These are phyloP conservation scores for Peterozyma xylosa DNA, from an alignment of 805 yeast species.

Conservation along the genomic window DNA sequence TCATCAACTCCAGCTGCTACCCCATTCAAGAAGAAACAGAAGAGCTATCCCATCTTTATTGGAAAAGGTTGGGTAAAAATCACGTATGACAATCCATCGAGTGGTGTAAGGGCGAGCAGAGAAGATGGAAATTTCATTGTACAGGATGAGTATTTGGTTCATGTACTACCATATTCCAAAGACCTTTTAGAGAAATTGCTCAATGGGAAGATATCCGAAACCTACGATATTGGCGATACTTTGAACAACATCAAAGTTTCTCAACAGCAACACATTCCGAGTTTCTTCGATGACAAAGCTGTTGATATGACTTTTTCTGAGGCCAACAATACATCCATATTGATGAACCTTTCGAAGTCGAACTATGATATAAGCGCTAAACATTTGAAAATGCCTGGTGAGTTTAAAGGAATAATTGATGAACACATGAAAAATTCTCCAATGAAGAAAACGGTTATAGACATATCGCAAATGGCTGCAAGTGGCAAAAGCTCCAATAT, in stretches of 20 bases:
- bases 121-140: conserved; percentile 40
- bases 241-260: conserved; percentile 11
- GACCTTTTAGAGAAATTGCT: conserved; percentile 53
- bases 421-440: neutral
- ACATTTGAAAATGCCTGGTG: conserved; percentile 4
- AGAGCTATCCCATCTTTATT: conserved; percentile 59
- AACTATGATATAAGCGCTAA: conserved; percentile 3
- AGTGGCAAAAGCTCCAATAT: conserved; percentile 3
- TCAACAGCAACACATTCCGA: neutral
- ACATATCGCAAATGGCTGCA: too few species aligned
- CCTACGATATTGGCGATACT: conserved; percentile 42
- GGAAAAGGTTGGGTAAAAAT: conserved; percentile 91
- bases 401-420: conserved; percentile 3
- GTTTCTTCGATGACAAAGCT: conserved; percentile 8
- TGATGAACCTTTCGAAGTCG: conserved; percentile 1
- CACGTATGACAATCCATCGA: conserved; percentile 66
- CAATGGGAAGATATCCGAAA: conserved; percentile 30
- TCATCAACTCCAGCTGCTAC: conserved; percentile 6
- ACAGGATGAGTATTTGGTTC: conserved; percentile 33
- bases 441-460: too few species aligned
- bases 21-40: conserved; percentile 10
- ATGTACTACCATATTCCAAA: conserved; percentile 59
- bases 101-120: conserved; percentile 77
- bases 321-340: too few species aligned
- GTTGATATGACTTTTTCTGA: conserved; percentile 3